Base-by-base conservation (phyloP, 208 protist species). In the Novymonas esmeraldas region DNA sequence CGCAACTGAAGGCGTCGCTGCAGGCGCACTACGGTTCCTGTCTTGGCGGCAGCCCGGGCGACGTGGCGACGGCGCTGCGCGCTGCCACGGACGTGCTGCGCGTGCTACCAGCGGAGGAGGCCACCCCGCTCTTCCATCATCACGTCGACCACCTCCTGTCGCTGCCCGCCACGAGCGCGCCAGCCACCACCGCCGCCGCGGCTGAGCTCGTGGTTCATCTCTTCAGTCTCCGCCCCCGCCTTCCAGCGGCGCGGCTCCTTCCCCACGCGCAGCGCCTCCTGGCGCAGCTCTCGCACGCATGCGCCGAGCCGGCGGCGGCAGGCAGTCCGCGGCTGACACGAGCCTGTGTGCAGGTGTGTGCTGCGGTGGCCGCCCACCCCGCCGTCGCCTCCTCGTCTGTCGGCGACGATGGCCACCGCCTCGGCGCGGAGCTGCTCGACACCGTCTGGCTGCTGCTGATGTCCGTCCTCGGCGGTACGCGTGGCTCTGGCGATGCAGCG, bases 391-490 rank as follows among this genome's bases (percentile, higher is more conserved):
- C 7, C 16, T 26, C 16, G 1, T 36, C 36, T 0, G n/a, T 33
- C 65, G 36, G 7, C n/a, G n/a, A n/a, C n/a, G n/a, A n/a, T 41
- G 7, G 36, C 36, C 36, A 41, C 36, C 36, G 5, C 36, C 36
- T 11, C 36, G 36, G 36, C 36, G 36, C 36, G n/a, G 70, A 76
- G 24, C 24, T 70, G 38, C 45, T 76, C 29, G 70, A 76, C 39
- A 69, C 63, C 38, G 62, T 70, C 29, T 76, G 70, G 70, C 62
- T 76, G 56, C 55, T 70, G 55, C 45, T 76, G 26, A 52, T 76
- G 13, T 64, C 62, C 4, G 56, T 76, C 18, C 38, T 64, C 4
- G 61, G 59, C n/a, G 46, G 18, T 11, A 11, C 36, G 36, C 7
- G 36, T 11, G 6, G 7, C n/a, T n/a, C 6, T 16, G 45, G 10